These are phyloP conservation scores for Cordyceps militaris DNA, from an alignment of 2,329 filamentous ascomycete genomes.

Conservation along the genomic window DNA sequence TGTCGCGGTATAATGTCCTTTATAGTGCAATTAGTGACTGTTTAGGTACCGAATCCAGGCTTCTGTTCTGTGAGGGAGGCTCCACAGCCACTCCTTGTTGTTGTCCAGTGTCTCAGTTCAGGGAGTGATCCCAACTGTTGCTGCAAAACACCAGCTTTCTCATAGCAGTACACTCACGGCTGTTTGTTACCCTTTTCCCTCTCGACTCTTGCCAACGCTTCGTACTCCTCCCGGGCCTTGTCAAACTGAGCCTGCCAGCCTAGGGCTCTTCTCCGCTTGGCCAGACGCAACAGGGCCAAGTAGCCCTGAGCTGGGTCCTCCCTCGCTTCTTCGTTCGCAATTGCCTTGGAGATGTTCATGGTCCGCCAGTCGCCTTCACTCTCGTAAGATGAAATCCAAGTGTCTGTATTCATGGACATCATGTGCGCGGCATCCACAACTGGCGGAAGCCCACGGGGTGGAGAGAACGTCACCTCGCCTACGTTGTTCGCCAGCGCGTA, in stretches of 20 bases:
- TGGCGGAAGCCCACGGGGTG: neutral
- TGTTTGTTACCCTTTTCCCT: no score
- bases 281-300: neutral
- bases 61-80: no score
- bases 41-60: no score
- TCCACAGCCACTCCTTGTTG: no score
- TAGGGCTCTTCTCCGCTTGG: constrained; percentile 4
- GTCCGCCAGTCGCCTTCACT: neutral
- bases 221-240: neutral
- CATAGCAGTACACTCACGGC: neutral
- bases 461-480: neutral
- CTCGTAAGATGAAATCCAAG: neutral
- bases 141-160: no score
- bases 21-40: no score
- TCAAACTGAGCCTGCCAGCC: constrained; percentile 4
- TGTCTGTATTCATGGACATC: neutral
- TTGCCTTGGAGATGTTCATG: constrained; percentile 1
- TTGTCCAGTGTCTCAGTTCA: no score
- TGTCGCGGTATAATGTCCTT: no score
- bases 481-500: neutral
- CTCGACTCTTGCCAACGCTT: neutral
- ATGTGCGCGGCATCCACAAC: neutral
- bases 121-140: no score
- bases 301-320: neutral
- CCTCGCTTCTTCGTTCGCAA: neutral